Evolutionary conservation across 371 early-diverging fungal species (phyloP), one percentile per base, ranked within the genome.

Genomic region (Coemansia sp.): DNA sequence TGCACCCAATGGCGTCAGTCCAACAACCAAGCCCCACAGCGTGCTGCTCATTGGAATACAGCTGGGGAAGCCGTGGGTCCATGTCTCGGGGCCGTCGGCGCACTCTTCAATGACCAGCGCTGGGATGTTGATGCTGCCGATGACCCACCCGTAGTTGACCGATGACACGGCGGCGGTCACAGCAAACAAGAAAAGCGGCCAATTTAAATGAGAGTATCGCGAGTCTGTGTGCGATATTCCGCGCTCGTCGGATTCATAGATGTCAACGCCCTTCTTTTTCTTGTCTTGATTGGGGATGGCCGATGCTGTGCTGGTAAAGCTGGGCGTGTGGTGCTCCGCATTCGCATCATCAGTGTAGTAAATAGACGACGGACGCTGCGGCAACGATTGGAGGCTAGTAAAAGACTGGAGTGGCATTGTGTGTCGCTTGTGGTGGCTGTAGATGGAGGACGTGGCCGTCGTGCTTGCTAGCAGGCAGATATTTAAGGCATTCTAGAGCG

Each of bases 21-120:
- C 83, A 12, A 88, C 88, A 0, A 88, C 84, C 5, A 91, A 74
- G 0, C 85, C 84, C 75, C 84, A 93, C 60, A 84, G 75, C 7
- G 79, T 77, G 77, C 86, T 87, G 16, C 83, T 68, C 94, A 94
- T 91, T 30, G 87, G 87, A 38, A 95, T 84, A 69, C 94, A 94
- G 35, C 81, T 65, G 0, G 88, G 90, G 5, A 91, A 76, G 8
- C 74, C 74, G 48, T 43, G 49, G 3, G 43, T 65, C 74, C 74
- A 72, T 7, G 68, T 65, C 49, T 59, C 61, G 10, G 74, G 74
- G 11, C 76, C 76, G 36, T 53, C 48, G 0, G 69, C 58, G 61
- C 76, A 75, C 53, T 75, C 61, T 45, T 75, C 69, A 20, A 75
- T 75, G 39, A 69, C 70, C 50, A 59, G 63, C 4, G 69, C 60